Percentiles rank a stretch among this genome's conserved stretches.
These are phyloP conservation scores for Citrullus amarus DNA, from an alignment of 306 rosid species.

Conservation along the genomic window DNA sequence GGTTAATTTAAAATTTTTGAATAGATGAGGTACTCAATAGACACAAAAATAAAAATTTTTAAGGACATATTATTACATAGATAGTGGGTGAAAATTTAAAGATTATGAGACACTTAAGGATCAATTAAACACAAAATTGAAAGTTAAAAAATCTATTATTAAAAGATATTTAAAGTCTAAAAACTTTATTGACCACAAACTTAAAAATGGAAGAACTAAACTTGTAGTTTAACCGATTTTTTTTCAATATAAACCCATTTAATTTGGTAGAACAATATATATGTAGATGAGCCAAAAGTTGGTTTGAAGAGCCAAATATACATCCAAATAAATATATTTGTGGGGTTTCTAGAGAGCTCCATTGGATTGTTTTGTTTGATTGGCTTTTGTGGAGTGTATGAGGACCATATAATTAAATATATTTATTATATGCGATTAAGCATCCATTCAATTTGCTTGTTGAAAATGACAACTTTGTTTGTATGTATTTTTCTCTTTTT, in stretches of 20 bases:
- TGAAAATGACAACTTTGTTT: conserved; percentile 34
- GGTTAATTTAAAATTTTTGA: too few species aligned
- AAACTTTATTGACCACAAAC: too few species aligned
- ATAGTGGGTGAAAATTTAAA: too few species aligned
- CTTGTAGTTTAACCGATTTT: too few species aligned
- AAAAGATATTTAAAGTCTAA: too few species aligned
- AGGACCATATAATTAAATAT: conserved; percentile 14
- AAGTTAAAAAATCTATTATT: too few species aligned
- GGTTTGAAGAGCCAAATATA: conserved; percentile 38
- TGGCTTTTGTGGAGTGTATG: conserved; percentile 25
- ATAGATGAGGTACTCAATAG: too few species aligned
- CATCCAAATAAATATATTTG: conserved; percentile 2
- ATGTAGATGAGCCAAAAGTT: conserved; percentile 19
- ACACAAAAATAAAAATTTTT: too few species aligned
- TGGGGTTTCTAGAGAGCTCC: conserved; percentile 24
- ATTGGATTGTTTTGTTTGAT: conserved; percentile 33
- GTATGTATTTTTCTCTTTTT: not conserved
- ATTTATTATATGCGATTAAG: not conserved
- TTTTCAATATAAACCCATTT: not conserved
- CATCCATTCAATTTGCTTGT: conserved; percentile 13
- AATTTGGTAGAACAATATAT: not conserved
- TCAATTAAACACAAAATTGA: too few species aligned
- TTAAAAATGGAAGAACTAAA: too few species aligned
- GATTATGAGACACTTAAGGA: too few species aligned
- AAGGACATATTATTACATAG: too few species aligned